These are phyloP conservation scores for Orbilia blumenaviensis DNA, from an alignment of 2,329 filamentous ascomycete genomes.

Conservation along the genomic window DNA sequence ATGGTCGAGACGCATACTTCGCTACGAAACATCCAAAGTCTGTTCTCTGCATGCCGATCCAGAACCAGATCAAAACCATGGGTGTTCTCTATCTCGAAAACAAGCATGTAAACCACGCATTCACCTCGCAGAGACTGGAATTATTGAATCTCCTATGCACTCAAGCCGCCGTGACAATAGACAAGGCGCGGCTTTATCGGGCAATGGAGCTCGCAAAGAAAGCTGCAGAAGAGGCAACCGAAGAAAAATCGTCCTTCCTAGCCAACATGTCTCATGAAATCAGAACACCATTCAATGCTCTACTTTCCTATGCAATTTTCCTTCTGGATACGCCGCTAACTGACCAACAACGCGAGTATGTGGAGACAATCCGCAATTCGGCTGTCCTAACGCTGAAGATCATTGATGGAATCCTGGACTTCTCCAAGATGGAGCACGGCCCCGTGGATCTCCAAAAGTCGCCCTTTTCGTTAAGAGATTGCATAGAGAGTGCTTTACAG, in stretches of 20 bases:
- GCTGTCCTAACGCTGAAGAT: conserved; percentile 69
- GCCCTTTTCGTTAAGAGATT: conserved; percentile 66
- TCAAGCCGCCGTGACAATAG: conserved; percentile 58
- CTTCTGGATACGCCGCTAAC: conserved; percentile 67
- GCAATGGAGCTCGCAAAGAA: conserved; percentile 58
- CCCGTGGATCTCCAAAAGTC: conserved; percentile 68
- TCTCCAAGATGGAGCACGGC: conserved; percentile 71
- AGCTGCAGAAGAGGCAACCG: conserved; percentile 68
- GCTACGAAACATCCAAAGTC: conserved; percentile 56
- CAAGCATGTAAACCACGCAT: conserved; percentile 58
- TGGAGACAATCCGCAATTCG: conserved; percentile 69
- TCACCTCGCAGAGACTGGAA: conserved; percentile 57
- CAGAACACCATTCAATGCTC: conserved; percentile 72
- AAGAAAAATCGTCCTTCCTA: conserved; percentile 70
- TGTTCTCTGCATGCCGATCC: conserved; percentile 58
- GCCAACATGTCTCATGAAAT: conserved; percentile 74
- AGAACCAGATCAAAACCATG: conserved; percentile 58
- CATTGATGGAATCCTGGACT: conserved; percentile 74
- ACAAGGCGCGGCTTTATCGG: conserved; percentile 58
- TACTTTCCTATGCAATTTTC: conserved; percentile 69
- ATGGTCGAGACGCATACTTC: conserved; percentile 58
- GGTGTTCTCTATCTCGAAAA: conserved; percentile 58
- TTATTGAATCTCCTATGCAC: conserved; percentile 58
- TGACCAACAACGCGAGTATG: conserved; percentile 67
- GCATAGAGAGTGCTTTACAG: conserved; percentile 64